Base-by-base conservation (phyloP, 306 rosid genomes). In the Cucumis sativus region DNA sequence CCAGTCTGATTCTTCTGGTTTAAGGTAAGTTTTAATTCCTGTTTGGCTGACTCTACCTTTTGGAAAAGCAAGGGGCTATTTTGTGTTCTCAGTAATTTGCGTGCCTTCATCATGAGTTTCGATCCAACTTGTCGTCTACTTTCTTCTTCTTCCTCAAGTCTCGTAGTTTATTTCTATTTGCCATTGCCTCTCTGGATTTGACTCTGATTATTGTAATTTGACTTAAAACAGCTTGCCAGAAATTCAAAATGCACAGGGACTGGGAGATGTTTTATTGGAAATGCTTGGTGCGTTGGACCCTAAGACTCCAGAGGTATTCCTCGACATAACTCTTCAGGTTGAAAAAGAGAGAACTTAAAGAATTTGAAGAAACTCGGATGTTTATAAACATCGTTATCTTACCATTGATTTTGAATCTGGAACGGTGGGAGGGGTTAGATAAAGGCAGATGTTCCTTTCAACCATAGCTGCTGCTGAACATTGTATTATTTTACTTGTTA, bases 241-340 rank as follows among this genome's bases (percentile, higher is more conserved):
- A 81, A 92, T 96, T 79, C 89, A 89, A 82, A 92, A 83, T 84
- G 97, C 93, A 56, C 85, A 82, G 79, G 97, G 97, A 78, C 55
- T 96, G 61, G 87, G 91, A 60, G 92, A 91, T 82, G 90, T 96
- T 56, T 83, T 96, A 83, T 84, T 81, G 83, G 99, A 96, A 83
- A 92, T 96, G 91, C 97, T 96, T 55, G 82, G 80, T 69, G 98
- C 91, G 28, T 86, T 92, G 90, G 93, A 87, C 84, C 90, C 90
- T 16, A 87, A 87, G 86, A 91, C 84, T 60, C 87, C 88, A 6
- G 85, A 86, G 98, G 99, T 92, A 65, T 73, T 52, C 63, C 43
- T 72, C 61, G 0, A 25, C 11, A 68, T 11, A 21, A 12, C 37
- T 68, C 74, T 68, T 17, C 6, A 25, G 6, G 55, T 67, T n/a